Evolutionary conservation across 2,329 filamentous ascomycete genomes (phyloP), one percentile per base, ranked within the genome.

Genomic region (Coniochaeta sp.): DNA sequence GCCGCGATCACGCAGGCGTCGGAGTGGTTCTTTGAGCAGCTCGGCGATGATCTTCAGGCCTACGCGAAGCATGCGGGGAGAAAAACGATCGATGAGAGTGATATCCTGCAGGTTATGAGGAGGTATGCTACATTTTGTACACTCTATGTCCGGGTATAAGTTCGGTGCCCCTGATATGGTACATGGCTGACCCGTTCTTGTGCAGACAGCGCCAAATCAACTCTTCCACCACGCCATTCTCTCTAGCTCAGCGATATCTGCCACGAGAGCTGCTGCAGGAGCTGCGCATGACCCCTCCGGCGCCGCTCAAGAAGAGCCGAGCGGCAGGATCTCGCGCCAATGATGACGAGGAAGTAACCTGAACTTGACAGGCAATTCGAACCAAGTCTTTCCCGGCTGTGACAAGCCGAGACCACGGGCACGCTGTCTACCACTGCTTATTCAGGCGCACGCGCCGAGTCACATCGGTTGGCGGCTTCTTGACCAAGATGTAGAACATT

Each of bases 401-500:
- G 22, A 11, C 9, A 14, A 26, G 43, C 22, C 43, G 22, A 26
- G 19, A 26, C 19, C 38, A 11, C 3, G 43, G 8, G 11, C 4
- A 34, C 6, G 31, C 34, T n/a, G 55, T 57, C 72, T 82, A 91
- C 89, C 90, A 92, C 63, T 88, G 83, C 70, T 84, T 88, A 71
- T 88, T 91, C 73, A 90, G 85, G 60, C 89, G 85, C 62, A 96
- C 86, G 64, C 91, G 86, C 63, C 88, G 85, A 59, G 88, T 76
- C 56, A 90, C 79, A 67, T 90, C 86, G 28, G 88, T 86, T 11
- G 91, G 81, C 16, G 92, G 91, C 75, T 93, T 96, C 74, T 90
- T 92, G 63, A 96, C 79, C 40, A 99, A 87, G 90, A 98, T 93
- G 83, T 89, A 96, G 70, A 99, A 80, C 95, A 99, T 99, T 70